Conservation (phyloP, 108 stramenopile species). For the Aurantiochytrium sp. region DNA sequence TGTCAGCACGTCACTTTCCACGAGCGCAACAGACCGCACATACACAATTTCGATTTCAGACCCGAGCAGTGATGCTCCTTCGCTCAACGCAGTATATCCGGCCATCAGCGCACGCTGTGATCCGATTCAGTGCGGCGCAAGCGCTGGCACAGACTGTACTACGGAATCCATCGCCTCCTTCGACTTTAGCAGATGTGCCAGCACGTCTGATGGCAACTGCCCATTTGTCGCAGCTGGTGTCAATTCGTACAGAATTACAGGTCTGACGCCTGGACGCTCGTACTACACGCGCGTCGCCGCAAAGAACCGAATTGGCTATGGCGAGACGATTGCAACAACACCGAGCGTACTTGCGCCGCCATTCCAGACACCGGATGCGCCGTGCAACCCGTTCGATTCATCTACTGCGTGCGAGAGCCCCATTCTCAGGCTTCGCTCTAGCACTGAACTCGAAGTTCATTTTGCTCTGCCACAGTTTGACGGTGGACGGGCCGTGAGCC, state of each 20-base stretch:
- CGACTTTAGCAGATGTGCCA: neutral
- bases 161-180: neutral
- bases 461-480: conserved; percentile 27
- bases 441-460: neutral
- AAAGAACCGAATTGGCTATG: conserved; percentile 42
- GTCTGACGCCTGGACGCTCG: conserved; percentile 18
- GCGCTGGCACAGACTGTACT: neutral
- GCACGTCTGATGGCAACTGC: neutral
- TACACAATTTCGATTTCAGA: neutral
- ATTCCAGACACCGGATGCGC: conserved; percentile 20
- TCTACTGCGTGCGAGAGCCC: neutral
- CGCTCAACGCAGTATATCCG: neutral
- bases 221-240: neutral
- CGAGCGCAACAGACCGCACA: neutral
- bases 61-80: neutral
- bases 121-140: neutral
- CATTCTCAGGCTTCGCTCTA: neutral
- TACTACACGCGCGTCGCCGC: conserved; percentile 42
- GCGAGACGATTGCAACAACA: neutral
- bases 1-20: neutral
- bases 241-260: conserved; percentile 17
- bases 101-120: neutral
- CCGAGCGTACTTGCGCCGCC: conserved; percentile 6
- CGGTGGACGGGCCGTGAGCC: conserved; percentile 18
- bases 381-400: neutral